Evolutionary conservation across 768 basidiomycete genomes (phyloP).

Genomic region (Pulveroboletus frians): DNA sequence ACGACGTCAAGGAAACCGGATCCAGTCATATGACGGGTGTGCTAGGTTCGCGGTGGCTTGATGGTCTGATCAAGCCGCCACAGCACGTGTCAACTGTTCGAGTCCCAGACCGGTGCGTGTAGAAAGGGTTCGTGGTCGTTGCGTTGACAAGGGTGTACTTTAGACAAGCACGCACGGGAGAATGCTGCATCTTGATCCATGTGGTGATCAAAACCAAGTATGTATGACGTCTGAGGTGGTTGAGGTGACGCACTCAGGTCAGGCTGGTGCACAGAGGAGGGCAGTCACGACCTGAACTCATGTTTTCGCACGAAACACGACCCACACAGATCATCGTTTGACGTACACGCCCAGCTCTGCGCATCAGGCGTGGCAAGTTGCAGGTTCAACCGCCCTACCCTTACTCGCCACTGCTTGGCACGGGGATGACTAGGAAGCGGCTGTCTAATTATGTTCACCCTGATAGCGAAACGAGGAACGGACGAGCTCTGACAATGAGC

Average conservation of each 20-base stretch:
- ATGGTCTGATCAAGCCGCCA: slow-evolving; percentile 38
- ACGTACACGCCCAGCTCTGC: too few species aligned
- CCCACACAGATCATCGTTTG: too few species aligned
- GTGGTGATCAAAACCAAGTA: too few species aligned
- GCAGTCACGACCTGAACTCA: too few species aligned
- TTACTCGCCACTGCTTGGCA: too few species aligned
- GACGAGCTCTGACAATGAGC: slow-evolving; percentile 17
- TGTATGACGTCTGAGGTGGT: not conserved
- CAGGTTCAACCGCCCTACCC: too few species aligned
- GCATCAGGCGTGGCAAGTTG: too few species aligned
- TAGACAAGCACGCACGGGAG: not conserved
- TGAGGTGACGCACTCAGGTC: too few species aligned
- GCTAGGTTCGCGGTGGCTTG: slow-evolving; percentile 44
- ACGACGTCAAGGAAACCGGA: slow-evolving; percentile 43
- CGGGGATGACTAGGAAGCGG: not conserved
- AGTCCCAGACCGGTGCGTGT: slow-evolving; percentile 17
- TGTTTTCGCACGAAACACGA: not conserved
- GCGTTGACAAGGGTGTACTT: not conserved
- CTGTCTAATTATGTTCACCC: slow-evolving; percentile 46
- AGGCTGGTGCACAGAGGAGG: too few species aligned
- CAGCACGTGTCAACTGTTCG: slow-evolving; percentile 36
- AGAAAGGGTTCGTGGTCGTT: not conserved
- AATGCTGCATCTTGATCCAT: not conserved
- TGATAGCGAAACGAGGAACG: slow-evolving; percentile 32
- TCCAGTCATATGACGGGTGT: slow-evolving; percentile 63